Evolutionary conservation across 768 basidiomycete genomes (phyloP), one percentile per base, ranked within the genome.

Genomic region (Russula olivacea): DNA sequence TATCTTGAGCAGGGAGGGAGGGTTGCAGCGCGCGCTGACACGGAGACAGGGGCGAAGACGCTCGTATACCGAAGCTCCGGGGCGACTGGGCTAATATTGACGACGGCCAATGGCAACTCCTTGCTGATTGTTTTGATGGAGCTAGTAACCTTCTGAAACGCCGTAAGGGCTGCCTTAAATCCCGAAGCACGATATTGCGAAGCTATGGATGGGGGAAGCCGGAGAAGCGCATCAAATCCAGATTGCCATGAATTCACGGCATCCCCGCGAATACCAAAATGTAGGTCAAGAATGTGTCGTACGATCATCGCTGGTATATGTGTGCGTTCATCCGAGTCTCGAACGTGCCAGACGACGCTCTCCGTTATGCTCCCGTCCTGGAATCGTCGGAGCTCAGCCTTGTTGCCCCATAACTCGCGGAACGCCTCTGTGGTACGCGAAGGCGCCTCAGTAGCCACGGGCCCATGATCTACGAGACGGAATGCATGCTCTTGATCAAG

Each of bases 271-370:
- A 98, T 72, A n/a, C 80, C 81, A 65, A 95, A 92, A 71, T 98
- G 96, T 28, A 80, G 79, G 19, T 78, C 70, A 11, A 99, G 80
- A 45, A 98, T 74, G 74, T 94, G 86, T 23, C 77, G 75, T 30
- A 92, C 84, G 68, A 98, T 83, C 75, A 83, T 79, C 15, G 78
- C 76, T 0, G 93, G 93, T 32, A 98, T 85, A 64, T 86, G 82
- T 0, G 85, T 79, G 30, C 91, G 86, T 64, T 93, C 91, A 56
- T 96, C 93, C 0, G 82, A 80, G 3, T 83, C 87, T 64, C 83
- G 81, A 9, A 92, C 84, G 21, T 97, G 89, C 97, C 97, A 99
- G 3, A 98, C 94, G n/a, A 98, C 93, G 68, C 89, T 92, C 73
- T 98, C 93, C 6, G 82, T 71, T 65, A 98, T 98, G 19, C 88